Percentiles rank a stretch among this genome's conserved stretches.
These are phyloP conservation scores for Cadophora sp. DNA, from an alignment of 2,329 filamentous ascomycete species.

Conservation along the genomic window DNA sequence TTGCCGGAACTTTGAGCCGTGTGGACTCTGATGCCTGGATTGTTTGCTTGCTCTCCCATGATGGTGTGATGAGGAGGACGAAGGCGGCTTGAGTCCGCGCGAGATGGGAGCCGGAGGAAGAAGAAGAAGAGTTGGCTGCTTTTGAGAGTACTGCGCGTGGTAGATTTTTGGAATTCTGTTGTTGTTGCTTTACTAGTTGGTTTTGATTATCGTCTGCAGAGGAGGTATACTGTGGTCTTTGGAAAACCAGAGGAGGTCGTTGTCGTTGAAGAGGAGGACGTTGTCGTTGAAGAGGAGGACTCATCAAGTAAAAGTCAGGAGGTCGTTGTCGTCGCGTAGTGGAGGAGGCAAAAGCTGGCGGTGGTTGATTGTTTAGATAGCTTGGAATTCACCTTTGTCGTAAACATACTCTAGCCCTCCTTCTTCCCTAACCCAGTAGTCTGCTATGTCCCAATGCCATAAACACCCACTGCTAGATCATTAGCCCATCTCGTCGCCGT, in stretches of 20 bases:
- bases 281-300: background rate
- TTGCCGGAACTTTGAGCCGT: conserved; percentile 19
- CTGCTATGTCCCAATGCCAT: too few species aligned
- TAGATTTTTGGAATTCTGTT: conserved; percentile 8
- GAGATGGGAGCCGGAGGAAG: background rate
- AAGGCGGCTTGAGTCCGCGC: background rate
- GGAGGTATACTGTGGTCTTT: background rate
- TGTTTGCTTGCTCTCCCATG: background rate
- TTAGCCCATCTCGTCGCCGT: too few species aligned
- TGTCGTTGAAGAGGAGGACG: too few species aligned
- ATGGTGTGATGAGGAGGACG: background rate
- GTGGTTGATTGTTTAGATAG: conserved; percentile 17
- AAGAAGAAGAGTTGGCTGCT: background rate
- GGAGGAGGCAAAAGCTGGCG: conserved; percentile 7
- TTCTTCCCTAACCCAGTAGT: background rate
- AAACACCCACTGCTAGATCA: too few species aligned
- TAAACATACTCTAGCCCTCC: background rate
- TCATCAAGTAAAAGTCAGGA: background rate
- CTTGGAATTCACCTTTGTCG: background rate
- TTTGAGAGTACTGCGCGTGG: background rate
- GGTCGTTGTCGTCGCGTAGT: background rate
- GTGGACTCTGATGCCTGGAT: conserved; percentile 10
- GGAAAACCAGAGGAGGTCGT: background rate
- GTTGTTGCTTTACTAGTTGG: conserved; percentile 15
- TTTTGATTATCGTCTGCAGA: background rate